phyloP scores from a whole-genome alignment of 2,329 filamentous ascomycete species.

The Colletotrichum viniferum region DNA sequence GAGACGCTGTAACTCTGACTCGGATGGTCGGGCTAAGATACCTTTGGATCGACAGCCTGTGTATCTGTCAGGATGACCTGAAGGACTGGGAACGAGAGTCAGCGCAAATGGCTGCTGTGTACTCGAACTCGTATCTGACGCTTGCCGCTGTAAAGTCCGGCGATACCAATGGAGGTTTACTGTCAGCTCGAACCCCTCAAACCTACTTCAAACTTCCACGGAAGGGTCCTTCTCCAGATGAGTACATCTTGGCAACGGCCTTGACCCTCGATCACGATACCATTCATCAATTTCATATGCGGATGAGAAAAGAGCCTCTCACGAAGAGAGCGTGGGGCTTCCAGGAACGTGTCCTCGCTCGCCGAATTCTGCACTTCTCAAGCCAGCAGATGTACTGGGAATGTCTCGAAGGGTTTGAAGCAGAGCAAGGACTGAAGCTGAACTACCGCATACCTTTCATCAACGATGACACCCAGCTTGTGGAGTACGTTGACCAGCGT shows the following conservation, averaged over 20 bases:
- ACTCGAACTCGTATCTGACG: constrained; percentile 27
- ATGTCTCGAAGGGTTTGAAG: constrained; percentile 3
- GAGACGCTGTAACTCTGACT: constrained; percentile 28
- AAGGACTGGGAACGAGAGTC: constrained; percentile 29
- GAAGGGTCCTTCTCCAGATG: neutral
- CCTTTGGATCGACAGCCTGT: constrained; percentile 36
- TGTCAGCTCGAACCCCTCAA: neutral
- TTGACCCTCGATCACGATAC: neutral
- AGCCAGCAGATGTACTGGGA: constrained; percentile 12
- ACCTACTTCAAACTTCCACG: neutral
- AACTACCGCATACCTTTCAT: neutral
- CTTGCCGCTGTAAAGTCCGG: constrained; percentile 26
- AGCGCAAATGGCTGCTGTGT: constrained; percentile 28
- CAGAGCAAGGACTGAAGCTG: constrained; percentile 3
- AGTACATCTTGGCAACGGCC: neutral
- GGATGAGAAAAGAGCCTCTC: constrained; percentile 4
- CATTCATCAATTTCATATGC: neutral
- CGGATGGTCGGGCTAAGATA: constrained; percentile 26
- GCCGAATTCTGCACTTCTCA: constrained; percentile 29
- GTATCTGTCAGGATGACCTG: constrained; percentile 31
- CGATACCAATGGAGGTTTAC: constrained; percentile 26
- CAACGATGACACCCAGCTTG: neutral
- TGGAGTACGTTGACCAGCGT: neutral
- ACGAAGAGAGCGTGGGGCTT: constrained; percentile 30
- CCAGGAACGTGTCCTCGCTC: constrained; percentile 32